These are phyloP conservation scores for Trichoderma gamsii DNA, from an alignment of 495 filamentous ascomycete species.

Conservation along the genomic window DNA sequence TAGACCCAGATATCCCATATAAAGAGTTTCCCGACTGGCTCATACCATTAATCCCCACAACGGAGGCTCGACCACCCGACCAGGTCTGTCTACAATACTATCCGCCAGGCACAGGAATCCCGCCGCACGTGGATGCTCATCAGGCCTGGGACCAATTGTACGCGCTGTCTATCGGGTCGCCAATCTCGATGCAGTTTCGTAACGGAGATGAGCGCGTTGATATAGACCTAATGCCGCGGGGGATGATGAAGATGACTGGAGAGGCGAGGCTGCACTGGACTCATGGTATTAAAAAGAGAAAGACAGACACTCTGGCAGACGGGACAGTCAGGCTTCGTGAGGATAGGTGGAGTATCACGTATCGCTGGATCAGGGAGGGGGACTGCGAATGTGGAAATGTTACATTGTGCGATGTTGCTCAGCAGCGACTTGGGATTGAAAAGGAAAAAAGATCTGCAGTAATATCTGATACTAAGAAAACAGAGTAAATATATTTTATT, in stretches of 20 bases:
- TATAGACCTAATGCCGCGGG: constrained; percentile 21
- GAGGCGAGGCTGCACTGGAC: constrained; percentile 24
- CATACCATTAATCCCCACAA: constrained; percentile 19
- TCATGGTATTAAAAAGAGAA: constrained; percentile 25
- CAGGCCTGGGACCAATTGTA: constrained; percentile 23
- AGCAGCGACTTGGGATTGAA: constrained; percentile 21
- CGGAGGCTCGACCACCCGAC: constrained; percentile 19
- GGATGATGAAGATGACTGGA: constrained; percentile 26
- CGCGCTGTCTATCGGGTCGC: constrained; percentile 20
- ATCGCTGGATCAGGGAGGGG: constrained; percentile 21
- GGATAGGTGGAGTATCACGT: constrained; percentile 25
- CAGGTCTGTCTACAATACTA: constrained; percentile 26
- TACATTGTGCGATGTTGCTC: constrained; percentile 23
- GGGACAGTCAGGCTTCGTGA: constrained; percentile 19
- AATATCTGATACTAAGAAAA: not conserved
- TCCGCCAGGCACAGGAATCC: constrained; percentile 23
- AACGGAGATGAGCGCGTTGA: constrained; percentile 18
- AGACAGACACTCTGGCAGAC: constrained; percentile 22
- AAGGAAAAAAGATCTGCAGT: constrained; percentile 14
- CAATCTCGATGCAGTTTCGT: constrained; percentile 22
- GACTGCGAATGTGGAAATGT: constrained; percentile 23
- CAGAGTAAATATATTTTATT: not conserved
- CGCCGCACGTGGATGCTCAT: constrained; percentile 24
- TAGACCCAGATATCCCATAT: constrained; percentile 22
- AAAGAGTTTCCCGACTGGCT: constrained; percentile 23